Percentiles rank a stretch among this genome's conserved stretches.
Conservation (phyloP, 208 protist species). For the Acanthamoeba lenticulata region DNA sequence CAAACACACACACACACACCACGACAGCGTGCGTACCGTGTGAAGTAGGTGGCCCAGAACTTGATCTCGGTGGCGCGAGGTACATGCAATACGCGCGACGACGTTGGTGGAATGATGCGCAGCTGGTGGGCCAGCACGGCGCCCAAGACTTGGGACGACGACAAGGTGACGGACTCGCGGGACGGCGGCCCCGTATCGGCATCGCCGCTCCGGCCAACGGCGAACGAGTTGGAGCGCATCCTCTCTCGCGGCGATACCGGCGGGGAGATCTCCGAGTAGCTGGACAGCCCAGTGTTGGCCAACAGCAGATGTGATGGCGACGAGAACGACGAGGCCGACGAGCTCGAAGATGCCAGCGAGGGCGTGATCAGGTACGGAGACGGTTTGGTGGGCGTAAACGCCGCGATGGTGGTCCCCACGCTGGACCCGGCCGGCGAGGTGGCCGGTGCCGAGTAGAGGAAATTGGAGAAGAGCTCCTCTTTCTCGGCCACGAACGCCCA, state of each 20-base stretch:
- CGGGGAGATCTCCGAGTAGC: not conserved
- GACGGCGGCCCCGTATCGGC: too few relatives aligned
- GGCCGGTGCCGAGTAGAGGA: not conserved
- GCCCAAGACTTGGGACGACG: not conserved
- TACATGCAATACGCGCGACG: slow-evolving; percentile 12
- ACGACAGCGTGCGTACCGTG: not conserved
- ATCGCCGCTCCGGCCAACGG: too few relatives aligned
- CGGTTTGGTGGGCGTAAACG: not conserved
- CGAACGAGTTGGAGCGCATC: too few relatives aligned
- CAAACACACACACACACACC: too few relatives aligned
- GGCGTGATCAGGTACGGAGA: not conserved
- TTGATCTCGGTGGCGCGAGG: slow-evolving; percentile 7
- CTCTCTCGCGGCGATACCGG: too few relatives aligned
- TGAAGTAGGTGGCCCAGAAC: slow-evolving; percentile 33
- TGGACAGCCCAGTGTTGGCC: not conserved
- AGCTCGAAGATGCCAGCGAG: not conserved
- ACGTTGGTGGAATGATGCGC: not conserved
- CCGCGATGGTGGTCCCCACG: not conserved
- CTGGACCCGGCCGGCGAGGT: not conserved
- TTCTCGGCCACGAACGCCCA: slow-evolving; percentile 37
- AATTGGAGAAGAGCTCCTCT: slow-evolving; percentile 17
- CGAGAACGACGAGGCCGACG: not conserved
- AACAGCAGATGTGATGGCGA: not conserved
- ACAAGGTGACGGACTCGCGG: too few relatives aligned
- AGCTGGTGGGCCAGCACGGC: not conserved